These are phyloP conservation scores for Trypanosoma grayi DNA, from an alignment of 208 protist genomes.

Conservation along the genomic window DNA sequence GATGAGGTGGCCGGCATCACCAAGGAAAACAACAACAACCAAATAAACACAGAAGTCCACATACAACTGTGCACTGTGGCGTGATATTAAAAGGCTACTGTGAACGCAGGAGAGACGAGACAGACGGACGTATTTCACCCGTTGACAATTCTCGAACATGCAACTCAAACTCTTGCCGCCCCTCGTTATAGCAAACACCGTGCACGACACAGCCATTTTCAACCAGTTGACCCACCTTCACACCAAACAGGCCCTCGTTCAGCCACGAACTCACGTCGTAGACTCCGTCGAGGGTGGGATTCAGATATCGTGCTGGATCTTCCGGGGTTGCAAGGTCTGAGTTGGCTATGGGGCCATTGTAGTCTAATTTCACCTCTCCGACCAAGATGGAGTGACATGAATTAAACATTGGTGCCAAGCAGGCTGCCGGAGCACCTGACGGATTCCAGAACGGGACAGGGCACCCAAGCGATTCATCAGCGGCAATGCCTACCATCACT, in stretches of 20 bases:
- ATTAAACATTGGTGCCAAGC: slow-evolving; percentile 63
- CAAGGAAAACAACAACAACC: not conserved
- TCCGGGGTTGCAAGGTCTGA: slow-evolving; percentile 46
- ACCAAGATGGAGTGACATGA: slow-evolving; percentile 46
- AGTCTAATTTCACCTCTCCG: slow-evolving; percentile 55
- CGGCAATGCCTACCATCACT: slow-evolving; percentile 57
- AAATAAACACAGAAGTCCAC: not conserved
- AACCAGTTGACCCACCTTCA: slow-evolving; percentile 38
- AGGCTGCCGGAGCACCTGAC: slow-evolving; percentile 62
- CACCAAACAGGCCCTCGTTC: slow-evolving; percentile 69
- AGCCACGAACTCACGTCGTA: slow-evolving; percentile 67
- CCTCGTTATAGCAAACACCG: slow-evolving; percentile 60
- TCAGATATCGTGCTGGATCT: slow-evolving; percentile 69
- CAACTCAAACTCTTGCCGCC: slow-evolving; percentile 59
- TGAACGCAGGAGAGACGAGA: not conserved
- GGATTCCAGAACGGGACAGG: slow-evolving; percentile 74
- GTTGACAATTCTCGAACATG: slow-evolving; percentile 35
- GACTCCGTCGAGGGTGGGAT: slow-evolving; percentile 25
- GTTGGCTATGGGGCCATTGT: slow-evolving; percentile 60
- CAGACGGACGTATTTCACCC: slow-evolving; percentile 21
- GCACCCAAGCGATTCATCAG: slow-evolving; percentile 23
- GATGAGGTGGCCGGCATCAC: not conserved
- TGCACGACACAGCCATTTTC: slow-evolving; percentile 38
- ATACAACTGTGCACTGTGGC: no score
- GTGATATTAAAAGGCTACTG: not conserved